Conservation (phyloP, 116 monocot species). For the Papilionanthe hybrid region DNA sequence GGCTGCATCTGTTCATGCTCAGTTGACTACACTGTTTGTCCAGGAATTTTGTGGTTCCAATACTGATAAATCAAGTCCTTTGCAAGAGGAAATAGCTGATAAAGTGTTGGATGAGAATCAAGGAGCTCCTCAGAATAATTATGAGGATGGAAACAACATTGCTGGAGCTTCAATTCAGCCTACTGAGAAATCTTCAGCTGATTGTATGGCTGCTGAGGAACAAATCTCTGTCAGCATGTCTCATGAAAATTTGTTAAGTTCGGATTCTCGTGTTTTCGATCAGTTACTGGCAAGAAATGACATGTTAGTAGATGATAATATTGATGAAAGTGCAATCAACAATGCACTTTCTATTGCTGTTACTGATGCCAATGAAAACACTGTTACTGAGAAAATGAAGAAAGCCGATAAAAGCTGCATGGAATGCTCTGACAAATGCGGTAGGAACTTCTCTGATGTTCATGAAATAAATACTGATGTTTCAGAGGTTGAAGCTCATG, state of each 20-base stretch:
- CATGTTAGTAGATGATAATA: not conserved
- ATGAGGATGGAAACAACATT: not conserved
- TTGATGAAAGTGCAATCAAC: not conserved
- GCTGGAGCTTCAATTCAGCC: not conserved
- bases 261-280: not conserved
- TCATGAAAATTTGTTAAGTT: not conserved
- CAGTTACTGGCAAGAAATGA: no score
- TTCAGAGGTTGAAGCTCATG: not conserved
- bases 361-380: not conserved
- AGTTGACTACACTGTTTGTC: constrained; percentile 45
- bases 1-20: constrained; percentile 50
- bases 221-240: not conserved
- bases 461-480: no score
- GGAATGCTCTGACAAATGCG: no score
- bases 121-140: not conserved
- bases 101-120: not conserved
- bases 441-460: no score
- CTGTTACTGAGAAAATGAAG: not conserved
- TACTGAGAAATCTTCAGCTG: not conserved
- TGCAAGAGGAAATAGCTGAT: constrained; percentile 4
- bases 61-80: constrained; percentile 2
- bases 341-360: not conserved
- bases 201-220: not conserved
- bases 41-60: not conserved
- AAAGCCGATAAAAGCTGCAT: not conserved